phyloP scores from a whole-genome alignment of 768 basidiomycete genomes.

The Psilocybe cubensis region DNA sequence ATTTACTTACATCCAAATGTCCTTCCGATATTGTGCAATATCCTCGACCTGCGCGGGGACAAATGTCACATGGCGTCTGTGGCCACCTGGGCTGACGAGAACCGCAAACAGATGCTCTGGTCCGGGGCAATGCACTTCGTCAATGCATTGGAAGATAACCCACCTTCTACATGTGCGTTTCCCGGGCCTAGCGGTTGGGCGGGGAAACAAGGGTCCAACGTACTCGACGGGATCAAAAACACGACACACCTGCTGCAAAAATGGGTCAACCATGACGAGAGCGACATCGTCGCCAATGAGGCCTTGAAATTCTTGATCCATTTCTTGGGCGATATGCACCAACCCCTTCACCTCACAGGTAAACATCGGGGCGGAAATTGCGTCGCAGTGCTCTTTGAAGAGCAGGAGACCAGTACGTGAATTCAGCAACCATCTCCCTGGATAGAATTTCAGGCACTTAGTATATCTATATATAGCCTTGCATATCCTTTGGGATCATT shows the following conservation, averaged over 20 bases:
- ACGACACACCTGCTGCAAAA: conserved; percentile 64
- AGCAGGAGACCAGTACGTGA: conserved; percentile 66
- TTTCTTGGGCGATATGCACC: conserved; percentile 92
- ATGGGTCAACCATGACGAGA: conserved; percentile 39
- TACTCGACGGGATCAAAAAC: conserved; percentile 81
- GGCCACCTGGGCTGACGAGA: conserved; percentile 87
- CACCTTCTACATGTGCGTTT: conserved; percentile 74
- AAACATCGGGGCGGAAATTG: conserved; percentile 91
- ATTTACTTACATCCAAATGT: conserved; percentile 83
- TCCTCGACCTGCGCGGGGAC: conserved; percentile 55
- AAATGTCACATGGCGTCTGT: conserved; percentile 80
- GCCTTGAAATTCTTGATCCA: conserved; percentile 94
- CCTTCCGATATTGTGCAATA: conserved; percentile 64
- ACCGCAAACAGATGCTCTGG: conserved; percentile 69
- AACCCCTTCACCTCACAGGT: conserved; percentile 91
- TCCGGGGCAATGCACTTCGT: conserved; percentile 79
- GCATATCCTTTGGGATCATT: conserved; percentile 86
- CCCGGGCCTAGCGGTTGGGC: conserved; percentile 79
- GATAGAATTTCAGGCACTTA: conserved; percentile 2
- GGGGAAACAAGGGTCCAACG: conserved; percentile 56
- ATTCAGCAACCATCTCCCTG: background rate
- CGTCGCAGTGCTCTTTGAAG: conserved; percentile 74
- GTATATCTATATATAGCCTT: conserved; percentile 59
- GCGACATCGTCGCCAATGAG: conserved; percentile 57
- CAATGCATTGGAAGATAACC: conserved; percentile 75